phyloP scores from a whole-genome alignment of 805 yeast species.

The Ogataea ramenticola region DNA sequence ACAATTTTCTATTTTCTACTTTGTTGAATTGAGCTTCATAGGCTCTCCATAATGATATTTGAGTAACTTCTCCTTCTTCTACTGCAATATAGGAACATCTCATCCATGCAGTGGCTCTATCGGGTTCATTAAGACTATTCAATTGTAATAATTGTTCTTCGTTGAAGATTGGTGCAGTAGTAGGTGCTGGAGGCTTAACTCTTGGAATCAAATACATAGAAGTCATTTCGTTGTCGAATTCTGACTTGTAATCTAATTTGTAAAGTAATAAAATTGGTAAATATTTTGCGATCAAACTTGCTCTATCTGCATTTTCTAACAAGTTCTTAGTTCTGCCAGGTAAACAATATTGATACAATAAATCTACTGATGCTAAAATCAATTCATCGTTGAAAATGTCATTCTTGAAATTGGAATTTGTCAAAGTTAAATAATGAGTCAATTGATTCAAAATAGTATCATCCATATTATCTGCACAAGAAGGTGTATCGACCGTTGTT shows the following conservation, averaged over 20 bases:
- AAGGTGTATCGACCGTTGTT: constrained; percentile 38
- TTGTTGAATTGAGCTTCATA: constrained; percentile 82
- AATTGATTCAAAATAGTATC: constrained; percentile 43
- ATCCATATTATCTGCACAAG: constrained; percentile 42
- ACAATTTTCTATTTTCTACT: constrained; percentile 44
- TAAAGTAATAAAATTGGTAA: constrained; percentile 57
- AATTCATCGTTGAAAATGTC: constrained; percentile 55
- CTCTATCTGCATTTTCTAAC: constrained; percentile 38
- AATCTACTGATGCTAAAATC: constrained; percentile 65
- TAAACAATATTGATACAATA: constrained; percentile 70
- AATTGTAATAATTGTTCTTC: constrained; percentile 51
- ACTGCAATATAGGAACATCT: constrained; percentile 82
- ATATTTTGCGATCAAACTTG: constrained; percentile 45
- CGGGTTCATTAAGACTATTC: constrained; percentile 69
- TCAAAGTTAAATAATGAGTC: constrained; percentile 50
- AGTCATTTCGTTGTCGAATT: constrained; percentile 28
- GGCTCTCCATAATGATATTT: constrained; percentile 91
- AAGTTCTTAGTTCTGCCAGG: constrained; percentile 58
- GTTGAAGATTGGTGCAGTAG: constrained; percentile 38
- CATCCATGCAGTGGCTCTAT: constrained; percentile 91
- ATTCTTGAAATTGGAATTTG: constrained; percentile 21
- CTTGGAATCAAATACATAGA: constrained; percentile 41
- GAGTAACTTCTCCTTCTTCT: constrained; percentile 80
- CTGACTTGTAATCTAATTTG: constrained; percentile 32
- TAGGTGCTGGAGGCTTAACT: constrained; percentile 57